Percentiles rank a stretch among this genome's conserved stretches.
phyloP scores from a whole-genome alignment of 2,329 filamentous ascomycete species.

The Trichoderma endophyticum region DNA sequence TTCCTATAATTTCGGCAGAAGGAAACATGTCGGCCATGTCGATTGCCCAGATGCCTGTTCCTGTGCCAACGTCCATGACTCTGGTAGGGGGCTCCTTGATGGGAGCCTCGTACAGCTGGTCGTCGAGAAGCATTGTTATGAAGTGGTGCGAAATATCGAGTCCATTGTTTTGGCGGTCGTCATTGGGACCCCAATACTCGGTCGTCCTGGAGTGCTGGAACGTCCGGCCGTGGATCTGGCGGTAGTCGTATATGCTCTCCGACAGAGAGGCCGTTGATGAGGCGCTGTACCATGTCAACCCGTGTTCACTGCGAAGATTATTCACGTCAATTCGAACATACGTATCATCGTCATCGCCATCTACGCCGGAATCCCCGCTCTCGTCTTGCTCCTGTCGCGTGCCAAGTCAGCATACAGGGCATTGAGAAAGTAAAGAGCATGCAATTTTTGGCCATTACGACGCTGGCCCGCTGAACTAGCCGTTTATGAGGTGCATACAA shows the following conservation, averaged over 20 bases:
- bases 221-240: constrained; percentile 40
- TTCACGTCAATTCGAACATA: neutral
- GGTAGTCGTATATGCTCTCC: constrained; percentile 35
- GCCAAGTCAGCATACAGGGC: neutral
- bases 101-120: constrained; percentile 36
- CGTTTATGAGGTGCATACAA: neutral
- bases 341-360: neutral
- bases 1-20: constrained; percentile 36
- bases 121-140: constrained; percentile 32
- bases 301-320: neutral
- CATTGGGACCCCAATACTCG: constrained; percentile 38
- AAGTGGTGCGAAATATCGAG: constrained; percentile 40
- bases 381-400: neutral
- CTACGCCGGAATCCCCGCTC: constrained; percentile 1
- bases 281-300: neutral
- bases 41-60: constrained; percentile 47
- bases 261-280: constrained; percentile 28
- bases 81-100: constrained; percentile 37
- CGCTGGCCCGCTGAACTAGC: neutral
- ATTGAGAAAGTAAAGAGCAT: neutral
- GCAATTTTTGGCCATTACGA: neutral
- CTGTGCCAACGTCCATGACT: constrained; percentile 45
- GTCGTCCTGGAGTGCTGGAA: constrained; percentile 40
- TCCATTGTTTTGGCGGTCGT: constrained; percentile 38
- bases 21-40: constrained; percentile 38